phyloP scores from a whole-genome alignment of 805 yeast species.

The Metschnikowia baotianmanensis region DNA sequence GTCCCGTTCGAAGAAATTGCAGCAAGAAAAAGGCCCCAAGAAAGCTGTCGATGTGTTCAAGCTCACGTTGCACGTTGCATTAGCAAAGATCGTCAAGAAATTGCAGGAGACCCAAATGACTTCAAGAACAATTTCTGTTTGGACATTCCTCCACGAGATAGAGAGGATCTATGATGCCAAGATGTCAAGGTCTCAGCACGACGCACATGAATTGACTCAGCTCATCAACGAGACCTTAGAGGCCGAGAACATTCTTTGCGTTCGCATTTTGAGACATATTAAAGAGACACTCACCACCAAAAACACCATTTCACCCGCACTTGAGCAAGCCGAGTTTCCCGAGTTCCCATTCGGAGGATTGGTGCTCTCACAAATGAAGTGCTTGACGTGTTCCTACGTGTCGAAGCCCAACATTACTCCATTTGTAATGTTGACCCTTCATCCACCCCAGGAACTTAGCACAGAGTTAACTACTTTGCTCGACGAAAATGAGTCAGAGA shows the following conservation, averaged over 20 bases:
- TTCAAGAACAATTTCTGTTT: conserved; percentile 60
- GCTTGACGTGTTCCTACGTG: conserved; percentile 61
- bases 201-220: conserved; percentile 91
- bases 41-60: conserved; percentile 24
- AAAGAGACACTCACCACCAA: conserved; percentile 10
- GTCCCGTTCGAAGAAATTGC: conserved; percentile 14
- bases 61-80: conserved; percentile 54
- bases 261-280: conserved; percentile 28
- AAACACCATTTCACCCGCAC: conserved; percentile 1
- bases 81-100: conserved; percentile 50
- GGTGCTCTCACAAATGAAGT: conserved; percentile 62
- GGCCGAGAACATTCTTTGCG: conserved; percentile 52
- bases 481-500: conserved; percentile 56
- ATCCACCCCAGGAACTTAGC: conserved; percentile 58
- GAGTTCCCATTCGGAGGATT: conserved; percentile 74
- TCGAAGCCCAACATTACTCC: conserved; percentile 59
- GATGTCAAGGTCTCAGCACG: conserved; percentile 83
- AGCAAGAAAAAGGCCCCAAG: conserved; percentile 8
- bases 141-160: conserved; percentile 73
- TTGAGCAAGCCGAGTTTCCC: conserved; percentile 40
- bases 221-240: conserved; percentile 74
- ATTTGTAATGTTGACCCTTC: conserved; percentile 69
- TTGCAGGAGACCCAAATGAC: conserved; percentile 62
- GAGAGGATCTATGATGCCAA: conserved; percentile 71
- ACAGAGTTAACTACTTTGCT: conserved; percentile 55